These are phyloP conservation scores for Lecanicillium sp. DNA, from an alignment of 2,329 filamentous ascomycete genomes.

Conservation along the genomic window DNA sequence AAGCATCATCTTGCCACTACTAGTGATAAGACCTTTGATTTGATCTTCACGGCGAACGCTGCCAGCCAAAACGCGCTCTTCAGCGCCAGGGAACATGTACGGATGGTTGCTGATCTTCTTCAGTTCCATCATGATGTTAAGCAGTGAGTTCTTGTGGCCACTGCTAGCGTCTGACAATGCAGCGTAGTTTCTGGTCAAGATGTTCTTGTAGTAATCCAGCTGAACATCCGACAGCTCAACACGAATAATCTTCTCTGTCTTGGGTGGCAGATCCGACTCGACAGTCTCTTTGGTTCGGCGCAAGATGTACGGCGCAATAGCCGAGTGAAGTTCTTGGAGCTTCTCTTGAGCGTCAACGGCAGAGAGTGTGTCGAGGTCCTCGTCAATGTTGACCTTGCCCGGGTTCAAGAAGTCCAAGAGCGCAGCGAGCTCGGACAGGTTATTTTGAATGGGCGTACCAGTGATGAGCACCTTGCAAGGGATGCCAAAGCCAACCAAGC, in stretches of 20 bases:
- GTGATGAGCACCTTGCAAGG: conserved; percentile 91
- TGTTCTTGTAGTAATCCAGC: conserved; percentile 98
- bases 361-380: conserved; percentile 74
- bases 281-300: conserved; percentile 96
- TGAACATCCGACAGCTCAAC: conserved; percentile 96
- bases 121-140: conserved; percentile 99
- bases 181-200: conserved; percentile 91
- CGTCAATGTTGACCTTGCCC: conserved; percentile 85
- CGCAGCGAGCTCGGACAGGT: conserved; percentile 83
- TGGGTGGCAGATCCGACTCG: conserved; percentile 90
- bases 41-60: conserved; percentile 81
- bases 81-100: conserved; percentile 93
- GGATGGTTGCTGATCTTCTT: conserved; percentile 99
- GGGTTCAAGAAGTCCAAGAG: conserved; percentile 96
- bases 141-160: conserved; percentile 86
- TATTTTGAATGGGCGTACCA: conserved; percentile 96
- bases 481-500: conserved; percentile 77
- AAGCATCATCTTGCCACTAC: conserved; percentile 99
- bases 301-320: conserved; percentile 90
- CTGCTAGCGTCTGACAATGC: conserved; percentile 85
- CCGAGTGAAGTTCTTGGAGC: conserved; percentile 74
- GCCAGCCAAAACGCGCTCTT: conserved; percentile 79
- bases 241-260: conserved; percentile 98
- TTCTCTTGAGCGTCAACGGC: conserved; percentile 80
- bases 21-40: conserved; percentile 87